These are phyloP conservation scores for Calonectria montana DNA, from an alignment of 2,329 filamentous ascomycete genomes.

Conservation along the genomic window DNA sequence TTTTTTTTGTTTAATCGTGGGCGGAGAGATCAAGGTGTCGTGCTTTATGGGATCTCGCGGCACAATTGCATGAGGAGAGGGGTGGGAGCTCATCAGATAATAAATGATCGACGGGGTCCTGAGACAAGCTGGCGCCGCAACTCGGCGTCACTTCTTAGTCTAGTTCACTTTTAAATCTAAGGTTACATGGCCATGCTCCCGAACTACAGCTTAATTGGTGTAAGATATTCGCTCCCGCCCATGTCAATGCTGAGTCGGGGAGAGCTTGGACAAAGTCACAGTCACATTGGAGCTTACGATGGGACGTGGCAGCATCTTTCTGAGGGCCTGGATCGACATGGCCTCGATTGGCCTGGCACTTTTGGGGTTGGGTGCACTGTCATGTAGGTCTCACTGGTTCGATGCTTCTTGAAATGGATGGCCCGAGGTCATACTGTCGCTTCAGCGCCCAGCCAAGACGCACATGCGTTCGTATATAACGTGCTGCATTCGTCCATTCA, in stretches of 20 bases:
- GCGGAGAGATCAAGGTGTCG: not conserved
- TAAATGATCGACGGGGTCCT: conserved; percentile 35
- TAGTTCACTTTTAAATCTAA: conserved; percentile 15
- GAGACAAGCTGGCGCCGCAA: not conserved
- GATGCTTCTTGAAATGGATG: not conserved
- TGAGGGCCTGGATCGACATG: not conserved
- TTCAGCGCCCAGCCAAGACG: not conserved
- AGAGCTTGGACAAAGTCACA: conserved; percentile 20
- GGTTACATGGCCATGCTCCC: conserved; percentile 36
- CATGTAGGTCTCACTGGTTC: not conserved
- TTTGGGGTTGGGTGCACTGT: not conserved
- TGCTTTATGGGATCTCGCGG: not conserved
- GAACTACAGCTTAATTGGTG: conserved; percentile 34
- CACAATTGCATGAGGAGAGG: conserved; percentile 7
- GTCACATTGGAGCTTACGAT: conserved; percentile 26
- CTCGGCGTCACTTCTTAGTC: not conserved
- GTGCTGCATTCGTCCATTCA: conserved; percentile 7
- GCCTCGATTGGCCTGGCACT: conserved; percentile 8
- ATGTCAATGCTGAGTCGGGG: not conserved
- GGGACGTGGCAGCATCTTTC: conserved; percentile 12
- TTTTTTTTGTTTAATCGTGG: too few species aligned
- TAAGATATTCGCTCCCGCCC: conserved; percentile 35
- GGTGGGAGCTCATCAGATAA: conserved; percentile 34
- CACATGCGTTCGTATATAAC: not conserved
- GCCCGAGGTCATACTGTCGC: not conserved